phyloP scores from a whole-genome alignment of 257 asterid genomes.

The Lantana camara region DNA sequence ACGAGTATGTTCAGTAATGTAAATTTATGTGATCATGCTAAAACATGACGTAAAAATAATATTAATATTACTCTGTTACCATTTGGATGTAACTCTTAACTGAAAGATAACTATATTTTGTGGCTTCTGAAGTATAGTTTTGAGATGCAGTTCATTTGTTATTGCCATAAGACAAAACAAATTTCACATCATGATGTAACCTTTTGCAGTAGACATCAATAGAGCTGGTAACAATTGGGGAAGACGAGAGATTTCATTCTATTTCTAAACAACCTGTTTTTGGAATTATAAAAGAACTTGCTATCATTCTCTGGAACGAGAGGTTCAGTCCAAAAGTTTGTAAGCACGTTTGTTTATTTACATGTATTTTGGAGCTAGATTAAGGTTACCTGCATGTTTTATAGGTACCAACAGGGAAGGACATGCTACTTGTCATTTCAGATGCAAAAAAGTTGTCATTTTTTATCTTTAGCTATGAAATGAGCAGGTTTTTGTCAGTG shows the following conservation, averaged over 20 bases:
- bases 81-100: not conserved
- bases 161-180: conserved; percentile 8
- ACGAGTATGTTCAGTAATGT: not conserved
- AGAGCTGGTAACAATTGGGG: conserved; percentile 81
- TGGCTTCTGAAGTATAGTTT: conserved; percentile 10
- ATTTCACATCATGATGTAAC: conserved; percentile 17
- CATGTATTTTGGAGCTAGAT: conserved; percentile 16
- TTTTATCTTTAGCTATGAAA: conserved; percentile 79
- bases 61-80: not conserved
- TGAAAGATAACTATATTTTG: not conserved
- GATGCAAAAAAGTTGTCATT: conserved; percentile 97
- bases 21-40: not conserved
- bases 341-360: conserved; percentile 18
- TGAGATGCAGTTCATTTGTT: conserved; percentile 1
- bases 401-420: conserved; percentile 75
- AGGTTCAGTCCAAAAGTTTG: conserved; percentile 71
- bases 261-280: conserved; percentile 89
- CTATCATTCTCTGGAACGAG: conserved; percentile 80
- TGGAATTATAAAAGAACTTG: conserved; percentile 88
- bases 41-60: not conserved
- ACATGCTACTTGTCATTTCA: conserved; percentile 74
- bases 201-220: conserved; percentile 84
- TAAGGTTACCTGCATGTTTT: conserved; percentile 32
- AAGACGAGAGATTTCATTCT: conserved; percentile 79
- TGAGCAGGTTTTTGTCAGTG: conserved; percentile 74